Evolutionary conservation across 2,329 filamentous ascomycete genomes (phyloP).

Genomic region (Malbranchea zuffiana): DNA sequence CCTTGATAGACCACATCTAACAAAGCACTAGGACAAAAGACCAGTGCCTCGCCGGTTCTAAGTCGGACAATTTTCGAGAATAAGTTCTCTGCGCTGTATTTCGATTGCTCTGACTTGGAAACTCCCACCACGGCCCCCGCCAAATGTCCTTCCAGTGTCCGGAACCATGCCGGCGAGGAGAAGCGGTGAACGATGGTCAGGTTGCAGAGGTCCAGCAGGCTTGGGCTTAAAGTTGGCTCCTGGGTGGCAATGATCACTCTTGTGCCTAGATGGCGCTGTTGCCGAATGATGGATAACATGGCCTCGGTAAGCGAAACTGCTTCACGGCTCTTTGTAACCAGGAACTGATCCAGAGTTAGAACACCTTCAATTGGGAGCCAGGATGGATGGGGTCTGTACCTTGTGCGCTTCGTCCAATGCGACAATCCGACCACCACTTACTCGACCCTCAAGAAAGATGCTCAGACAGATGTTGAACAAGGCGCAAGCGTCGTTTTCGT

Average conservation of each 20-base stretch:
- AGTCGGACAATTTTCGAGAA: conserved; percentile 41
- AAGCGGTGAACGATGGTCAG: conserved; percentile 65
- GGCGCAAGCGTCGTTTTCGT: conserved; percentile 54
- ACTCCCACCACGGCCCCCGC: conserved; percentile 29
- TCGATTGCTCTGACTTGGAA: conserved; percentile 14
- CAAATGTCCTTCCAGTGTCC: conserved; percentile 38
- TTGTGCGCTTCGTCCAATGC: conserved; percentile 72
- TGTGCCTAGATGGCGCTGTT: conserved; percentile 58
- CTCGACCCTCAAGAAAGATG: conserved; percentile 50
- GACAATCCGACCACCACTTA: conserved; percentile 47
- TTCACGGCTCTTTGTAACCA: conserved; percentile 45
- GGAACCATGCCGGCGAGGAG: conserved; percentile 53
- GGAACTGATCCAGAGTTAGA: conserved; percentile 39
- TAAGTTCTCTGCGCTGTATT: conserved; percentile 20
- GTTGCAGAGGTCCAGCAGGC: conserved; percentile 59
- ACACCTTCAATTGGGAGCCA: background rate
- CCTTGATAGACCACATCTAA: conserved; percentile 20
- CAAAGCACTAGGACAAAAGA: conserved; percentile 41
- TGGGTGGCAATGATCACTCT: conserved; percentile 65
- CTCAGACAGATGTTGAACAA: conserved; percentile 62
- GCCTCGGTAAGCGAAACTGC: conserved; percentile 49
- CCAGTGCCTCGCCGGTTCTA: conserved; percentile 38
- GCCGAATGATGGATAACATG: conserved; percentile 52
- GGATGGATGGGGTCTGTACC: conserved; percentile 24
- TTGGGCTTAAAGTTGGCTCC: conserved; percentile 60